Evolutionary conservation across 1,284 basidiomycete genomes (phyloP), one percentile per base, ranked within the genome.

Genomic region (Blastosporella zonata): DNA sequence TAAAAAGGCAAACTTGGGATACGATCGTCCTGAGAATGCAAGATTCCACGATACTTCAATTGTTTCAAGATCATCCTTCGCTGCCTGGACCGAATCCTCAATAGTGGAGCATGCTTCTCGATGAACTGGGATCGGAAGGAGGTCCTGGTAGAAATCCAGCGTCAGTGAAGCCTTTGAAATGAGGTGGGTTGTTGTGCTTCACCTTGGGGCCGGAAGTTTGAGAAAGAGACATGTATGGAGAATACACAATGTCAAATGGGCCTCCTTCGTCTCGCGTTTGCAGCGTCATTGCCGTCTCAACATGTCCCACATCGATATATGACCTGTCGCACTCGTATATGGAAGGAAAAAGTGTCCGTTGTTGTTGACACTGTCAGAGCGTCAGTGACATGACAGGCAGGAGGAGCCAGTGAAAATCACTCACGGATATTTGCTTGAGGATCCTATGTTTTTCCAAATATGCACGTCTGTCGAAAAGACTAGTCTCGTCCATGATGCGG

Each of bases 11-110:
- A 57, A 34, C 37, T 61, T 62, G 3, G 20, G 46, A 7, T 54
- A 58, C 7, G 57, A 50, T 8, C 49, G 52, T 6, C 59, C 63
- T 0, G 62, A 61, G 31, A 61, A 65, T 4, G 58, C 55, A 13
- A 68, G 49, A 10, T 60, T 62, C 66, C 66, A 68, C 6, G 55
- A 58, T 9, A 68, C 54, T 22, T 62, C 45, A 31, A 67, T 41
- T 9, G 45, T 56, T 23, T 62, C 58, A 35, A 47, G 41, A 20
- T 60, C 61, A 50, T 55, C 48, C 22, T 58, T 59, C 50, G 42
- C 9, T 37, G 38, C 46, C 9, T 34, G 34, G 10, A 15, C 10
- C 6, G 21, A 20, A 15, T 54, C 42, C 2, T 48, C 34, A 5
- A 12, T 21, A 41, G 31, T 37, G 1, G 35, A 23, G 25, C 62